A percentile compares a stretch with the other conserved stretches of the same genome.
phyloP scores from a whole-genome alignment of 1,284 basidiomycete genomes.

The Boletus albobrunnescens region DNA sequence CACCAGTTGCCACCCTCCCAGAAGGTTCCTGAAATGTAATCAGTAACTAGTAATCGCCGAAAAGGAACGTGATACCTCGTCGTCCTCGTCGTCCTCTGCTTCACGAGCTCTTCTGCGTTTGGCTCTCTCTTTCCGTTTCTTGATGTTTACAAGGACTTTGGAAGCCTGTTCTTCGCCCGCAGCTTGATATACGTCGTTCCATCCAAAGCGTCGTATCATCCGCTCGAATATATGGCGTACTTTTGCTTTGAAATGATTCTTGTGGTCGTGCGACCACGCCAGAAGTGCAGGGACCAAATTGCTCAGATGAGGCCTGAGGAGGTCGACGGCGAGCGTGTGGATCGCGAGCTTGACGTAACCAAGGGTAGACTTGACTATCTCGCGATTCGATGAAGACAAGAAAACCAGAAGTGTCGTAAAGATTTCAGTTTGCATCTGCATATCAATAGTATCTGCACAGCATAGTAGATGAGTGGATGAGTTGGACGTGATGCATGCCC shows the following conservation, averaged over 20 bases:
- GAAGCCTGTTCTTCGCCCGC: slow-evolving; percentile 73
- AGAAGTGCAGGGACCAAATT: slow-evolving; percentile 83
- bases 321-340: slow-evolving; percentile 72
- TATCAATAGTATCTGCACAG: slow-evolving; percentile 62
- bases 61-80: slow-evolving; percentile 35
- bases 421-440: slow-evolving; percentile 81
- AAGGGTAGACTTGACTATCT: slow-evolving; percentile 95
- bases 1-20: slow-evolving; percentile 58
- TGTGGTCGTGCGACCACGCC: slow-evolving; percentile 94
- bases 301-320: slow-evolving; percentile 74
- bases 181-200: slow-evolving; percentile 74
- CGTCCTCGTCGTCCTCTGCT: slow-evolving; percentile 52
- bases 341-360: slow-evolving; percentile 94
- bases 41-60: slow-evolving; percentile 2
- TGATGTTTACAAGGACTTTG: slow-evolving; percentile 52
- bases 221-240: slow-evolving; percentile 97
- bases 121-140: slow-evolving; percentile 73
- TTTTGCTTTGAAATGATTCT: slow-evolving; percentile 98
- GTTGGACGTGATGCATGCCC: background rate
- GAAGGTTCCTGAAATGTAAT: slow-evolving; percentile 34
- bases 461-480: slow-evolving; percentile 1
- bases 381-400: slow-evolving; percentile 88
- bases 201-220: slow-evolving; percentile 88
- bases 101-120: slow-evolving; percentile 67
- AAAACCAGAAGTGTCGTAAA: slow-evolving; percentile 88